phyloP scores from a whole-genome alignment of 2,329 filamentous ascomycete species.

The Allantophomopsis lycopodina region DNA sequence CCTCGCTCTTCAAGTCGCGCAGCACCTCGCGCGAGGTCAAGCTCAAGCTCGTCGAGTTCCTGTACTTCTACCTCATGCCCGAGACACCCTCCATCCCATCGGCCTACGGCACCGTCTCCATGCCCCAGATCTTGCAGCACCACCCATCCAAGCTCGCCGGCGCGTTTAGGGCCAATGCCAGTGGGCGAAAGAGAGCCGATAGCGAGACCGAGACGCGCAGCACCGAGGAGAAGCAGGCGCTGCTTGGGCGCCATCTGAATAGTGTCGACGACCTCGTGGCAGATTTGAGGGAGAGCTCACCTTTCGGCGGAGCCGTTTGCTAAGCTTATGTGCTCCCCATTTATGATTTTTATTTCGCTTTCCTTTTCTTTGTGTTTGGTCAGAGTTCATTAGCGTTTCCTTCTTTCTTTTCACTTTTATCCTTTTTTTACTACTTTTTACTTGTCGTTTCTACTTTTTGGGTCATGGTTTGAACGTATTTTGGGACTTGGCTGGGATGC shows the following conservation, averaged over 20 bases:
- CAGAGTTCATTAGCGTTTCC: no score
- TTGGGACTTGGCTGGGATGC: no score
- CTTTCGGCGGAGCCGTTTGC: constrained; percentile 49
- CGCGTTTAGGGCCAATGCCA: constrained; percentile 32
- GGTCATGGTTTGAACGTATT: no score
- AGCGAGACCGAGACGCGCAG: constrained; percentile 28
- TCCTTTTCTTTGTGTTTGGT: no score
- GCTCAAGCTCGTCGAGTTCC: constrained; percentile 88
- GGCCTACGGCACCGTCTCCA: constrained; percentile 28
- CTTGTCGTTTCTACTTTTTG: no score
- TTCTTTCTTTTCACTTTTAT: no score
- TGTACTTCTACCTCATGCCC: constrained; percentile 98
- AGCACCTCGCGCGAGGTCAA: constrained; percentile 81
- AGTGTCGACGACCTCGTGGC: constrained; percentile 50
- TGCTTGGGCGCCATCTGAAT: constrained; percentile 48
- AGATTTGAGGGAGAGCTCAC: constrained; percentile 67
- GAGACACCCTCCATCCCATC: constrained; percentile 52
- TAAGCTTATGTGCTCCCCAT: constrained; percentile 10
- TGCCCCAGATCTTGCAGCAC: constrained; percentile 43
- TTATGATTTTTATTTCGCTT: no score
- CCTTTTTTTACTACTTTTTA: no score
- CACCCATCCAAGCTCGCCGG: constrained; percentile 55
- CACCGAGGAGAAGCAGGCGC: constrained; percentile 52
- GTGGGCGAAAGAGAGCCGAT: constrained; percentile 17
- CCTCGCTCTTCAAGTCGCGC: constrained; percentile 82